A percentile compares a stretch with the other conserved stretches of the same genome.
These are phyloP conservation scores for Rhizoclosmatium globosum DNA, from an alignment of 192 early-diverging fungal genomes.

Conservation along the genomic window DNA sequence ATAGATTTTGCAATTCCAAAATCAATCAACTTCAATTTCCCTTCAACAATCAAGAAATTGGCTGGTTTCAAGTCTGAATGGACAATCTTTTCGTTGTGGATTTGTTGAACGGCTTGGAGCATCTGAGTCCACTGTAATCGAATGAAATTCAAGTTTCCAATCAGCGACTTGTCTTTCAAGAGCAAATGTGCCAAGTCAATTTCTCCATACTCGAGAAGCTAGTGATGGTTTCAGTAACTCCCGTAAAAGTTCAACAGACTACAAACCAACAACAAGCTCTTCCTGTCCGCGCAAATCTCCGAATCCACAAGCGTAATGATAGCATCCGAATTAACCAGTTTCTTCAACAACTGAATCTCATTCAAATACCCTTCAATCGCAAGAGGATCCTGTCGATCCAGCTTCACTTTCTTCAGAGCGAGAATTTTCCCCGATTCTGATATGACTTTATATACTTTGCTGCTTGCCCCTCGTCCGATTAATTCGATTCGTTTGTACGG, in stretches of 20 bases:
- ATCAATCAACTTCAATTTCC: conserved; percentile 91
- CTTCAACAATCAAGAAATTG: conserved; percentile 91
- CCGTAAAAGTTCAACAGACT: background rate
- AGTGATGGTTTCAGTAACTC: background rate
- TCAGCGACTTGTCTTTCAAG: conserved; percentile 47
- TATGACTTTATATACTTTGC: conserved; percentile 91
- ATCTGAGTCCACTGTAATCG: conserved; percentile 79
- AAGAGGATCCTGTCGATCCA: conserved; percentile 67
- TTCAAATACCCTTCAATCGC: conserved; percentile 80
- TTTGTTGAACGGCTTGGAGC: conserved; percentile 85
- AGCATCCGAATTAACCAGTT: conserved; percentile 67
- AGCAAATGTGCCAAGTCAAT: conserved; percentile 76
- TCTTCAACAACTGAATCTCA: conserved; percentile 81
- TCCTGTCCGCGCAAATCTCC: conserved; percentile 71
- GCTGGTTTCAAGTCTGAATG: conserved; percentile 96
- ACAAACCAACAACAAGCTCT: conserved; percentile 74
- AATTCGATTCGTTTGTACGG: conserved; percentile 49
- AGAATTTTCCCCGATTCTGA: conserved; percentile 65
- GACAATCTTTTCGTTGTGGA: conserved; percentile 89
- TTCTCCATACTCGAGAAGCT: conserved; percentile 90
- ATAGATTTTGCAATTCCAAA: conserved; percentile 98
- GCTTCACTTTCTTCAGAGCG: conserved; percentile 87
- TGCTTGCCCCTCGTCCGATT: conserved; percentile 87
- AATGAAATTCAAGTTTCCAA: conserved; percentile 77
- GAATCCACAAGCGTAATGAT: conserved; percentile 84